Percentiles rank a stretch among this genome's conserved stretches.
These are phyloP conservation scores for Xylariaceae sp. DNA, from an alignment of 2,329 filamentous ascomycete genomes.

Conservation along the genomic window DNA sequence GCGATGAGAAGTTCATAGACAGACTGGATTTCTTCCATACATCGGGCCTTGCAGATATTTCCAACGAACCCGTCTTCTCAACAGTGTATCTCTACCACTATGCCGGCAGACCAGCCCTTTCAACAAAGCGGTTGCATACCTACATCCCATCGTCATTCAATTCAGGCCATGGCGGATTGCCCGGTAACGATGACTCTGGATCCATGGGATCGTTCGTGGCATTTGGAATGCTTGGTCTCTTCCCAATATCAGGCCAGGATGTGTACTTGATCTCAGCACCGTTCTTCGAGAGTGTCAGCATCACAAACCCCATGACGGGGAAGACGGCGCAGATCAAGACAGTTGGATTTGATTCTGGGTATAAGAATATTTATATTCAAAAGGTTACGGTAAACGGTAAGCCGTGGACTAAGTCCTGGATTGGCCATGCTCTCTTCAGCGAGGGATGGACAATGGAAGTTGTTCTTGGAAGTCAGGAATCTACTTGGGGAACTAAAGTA, in stretches of 20 bases:
- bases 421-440: constrained; percentile 54
- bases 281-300: constrained; percentile 52
- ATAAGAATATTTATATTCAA: constrained; percentile 54
- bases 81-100: constrained; percentile 60
- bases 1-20: constrained; percentile 43
- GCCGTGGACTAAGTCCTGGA: constrained; percentile 54
- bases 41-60: constrained; percentile 37
- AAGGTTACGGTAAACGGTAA: constrained; percentile 51
- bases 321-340: constrained; percentile 52
- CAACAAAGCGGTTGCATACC: constrained; percentile 45
- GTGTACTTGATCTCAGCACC: constrained; percentile 59
- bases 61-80: constrained; percentile 52
- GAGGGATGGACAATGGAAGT: constrained; percentile 54
- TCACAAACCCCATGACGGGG: constrained; percentile 48
- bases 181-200: constrained; percentile 60
- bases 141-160: constrained; percentile 60
- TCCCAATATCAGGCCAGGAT: constrained; percentile 56
- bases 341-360: constrained; percentile 51
- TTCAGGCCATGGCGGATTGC: constrained; percentile 48
- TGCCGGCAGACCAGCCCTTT: constrained; percentile 49
- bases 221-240: constrained; percentile 57
- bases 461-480: constrained; percentile 53
- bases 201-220: constrained; percentile 58
- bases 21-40: constrained; percentile 54
- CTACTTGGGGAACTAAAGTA: constrained; percentile 63